Base-by-base conservation (phyloP, 2,329 filamentous ascomycete species). In the Trichoderma aggressivum region DNA sequence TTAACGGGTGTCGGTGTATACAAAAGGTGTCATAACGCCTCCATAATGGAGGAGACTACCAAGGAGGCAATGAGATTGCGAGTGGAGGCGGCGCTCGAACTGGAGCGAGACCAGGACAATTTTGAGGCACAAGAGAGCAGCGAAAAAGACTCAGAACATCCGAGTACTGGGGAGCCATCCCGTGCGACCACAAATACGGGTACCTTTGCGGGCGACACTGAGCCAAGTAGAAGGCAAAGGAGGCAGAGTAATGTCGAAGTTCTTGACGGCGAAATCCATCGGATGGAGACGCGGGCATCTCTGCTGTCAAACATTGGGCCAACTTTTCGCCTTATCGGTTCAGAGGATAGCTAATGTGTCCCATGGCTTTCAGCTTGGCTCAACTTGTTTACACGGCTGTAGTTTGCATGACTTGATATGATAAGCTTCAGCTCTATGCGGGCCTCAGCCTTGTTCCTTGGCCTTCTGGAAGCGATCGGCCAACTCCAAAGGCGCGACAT, bases 21-120 rank as follows among this genome's bases (percentile, higher is more conserved):
- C 64, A 73, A 64, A 60, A 67, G 73, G 30, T 73, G 70, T 11
- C 73, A 74, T 55, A 56, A 59, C 39, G 63, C 73, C 11, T 67
- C 72, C 60, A 43, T 74, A 32, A 47, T 71, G n/a, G 73, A 74
- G 16, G 73, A 74, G n/a, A 64, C 72, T 16, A 47, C 66, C 14
- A 61, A 70, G 28, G 66, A 73, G 63, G 73, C 72, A n/a, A 69
- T 72, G 60, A 47, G 53, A 28, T 14, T 73, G 56, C 71, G 68
- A 24, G 60, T 71, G 30, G 69, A 68, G 39, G 71, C 72, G 24
- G 61, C 56, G 36, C 66, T 72, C 21, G 66, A 70, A 36, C 43
- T 36, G 10, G 72, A 72, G 28, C 72, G 56, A 21, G 70, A 70
- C 6, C 70, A 63, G 4, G 34, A 63, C 16, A 34, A 7, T 3